Conservation (phyloP, 2,329 filamentous ascomycete genomes). For the Verticillium nonalfalfae region DNA sequence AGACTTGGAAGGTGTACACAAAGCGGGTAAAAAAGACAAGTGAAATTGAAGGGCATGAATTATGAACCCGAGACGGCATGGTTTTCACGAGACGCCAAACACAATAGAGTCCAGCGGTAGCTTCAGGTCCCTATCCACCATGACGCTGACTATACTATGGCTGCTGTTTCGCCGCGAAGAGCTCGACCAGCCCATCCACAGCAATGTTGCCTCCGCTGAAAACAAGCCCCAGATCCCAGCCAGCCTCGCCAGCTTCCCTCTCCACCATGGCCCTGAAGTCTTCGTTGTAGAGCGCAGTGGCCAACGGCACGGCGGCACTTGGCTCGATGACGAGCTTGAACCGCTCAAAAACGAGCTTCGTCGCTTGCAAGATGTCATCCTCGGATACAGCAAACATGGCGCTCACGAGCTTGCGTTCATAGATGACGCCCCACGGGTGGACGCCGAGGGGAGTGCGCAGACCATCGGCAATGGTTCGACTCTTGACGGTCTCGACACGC, state of each 20-base stretch:
- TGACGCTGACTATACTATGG: neutral
- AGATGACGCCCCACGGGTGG: constrained; percentile 72
- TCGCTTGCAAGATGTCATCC: constrained; percentile 70
- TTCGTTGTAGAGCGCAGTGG: constrained; percentile 77
- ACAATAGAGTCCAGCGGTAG: neutral
- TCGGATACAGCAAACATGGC: constrained; percentile 72
- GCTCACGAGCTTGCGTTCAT: constrained; percentile 60
- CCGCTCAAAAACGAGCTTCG: constrained; percentile 75
- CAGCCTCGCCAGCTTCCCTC: constrained; percentile 60
- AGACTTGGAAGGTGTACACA: neutral
- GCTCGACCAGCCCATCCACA: constrained; percentile 42
- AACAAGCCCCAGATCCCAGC: constrained; percentile 64
- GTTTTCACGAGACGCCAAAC: neutral
- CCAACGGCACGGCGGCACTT: constrained; percentile 76
- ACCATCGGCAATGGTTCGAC: constrained; percentile 83
- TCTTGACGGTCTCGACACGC: constrained; percentile 62
- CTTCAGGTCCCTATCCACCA: neutral
- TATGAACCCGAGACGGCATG: neutral
- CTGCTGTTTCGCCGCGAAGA: constrained; percentile 31
- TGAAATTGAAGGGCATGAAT: neutral
- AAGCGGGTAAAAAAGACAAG: neutral
- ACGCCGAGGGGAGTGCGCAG: constrained; percentile 75
- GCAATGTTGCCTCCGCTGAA: constrained; percentile 56
- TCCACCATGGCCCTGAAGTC: constrained; percentile 70
- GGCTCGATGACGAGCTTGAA: constrained; percentile 92